phyloP scores from a whole-genome alignment of 164 flowering plant species.

The Chimonanthus praecox region DNA sequence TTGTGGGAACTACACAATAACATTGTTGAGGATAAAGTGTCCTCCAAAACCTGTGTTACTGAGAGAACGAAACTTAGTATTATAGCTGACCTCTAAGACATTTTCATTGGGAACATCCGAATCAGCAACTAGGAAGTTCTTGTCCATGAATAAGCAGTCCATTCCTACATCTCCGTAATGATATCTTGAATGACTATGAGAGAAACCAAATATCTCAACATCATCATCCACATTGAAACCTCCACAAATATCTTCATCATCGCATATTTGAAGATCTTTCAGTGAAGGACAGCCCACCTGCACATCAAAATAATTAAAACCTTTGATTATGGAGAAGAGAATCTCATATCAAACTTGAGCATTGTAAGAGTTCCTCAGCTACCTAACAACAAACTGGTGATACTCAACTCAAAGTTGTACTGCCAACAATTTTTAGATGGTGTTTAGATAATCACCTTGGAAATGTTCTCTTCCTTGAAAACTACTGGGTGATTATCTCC shows the following conservation, averaged over 20 bases:
- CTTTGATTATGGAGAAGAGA: background rate
- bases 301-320: constrained; percentile 3
- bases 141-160: constrained; percentile 40
- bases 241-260: constrained; percentile 31
- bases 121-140: constrained; percentile 34
- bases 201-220: constrained; percentile 35
- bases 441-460: constrained; percentile 28
- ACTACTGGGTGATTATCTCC: constrained; percentile 23
- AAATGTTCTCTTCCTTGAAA: constrained; percentile 17
- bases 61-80: too few species aligned
- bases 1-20: too few species aligned
- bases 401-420: background rate
- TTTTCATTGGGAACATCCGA: constrained; percentile 33
- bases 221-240: constrained; percentile 39
- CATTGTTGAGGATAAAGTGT: too few species aligned
- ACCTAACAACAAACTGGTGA: background rate
- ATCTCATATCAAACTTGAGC: background rate
- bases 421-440: too few species aligned
- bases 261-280: constrained; percentile 30
- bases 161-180: constrained; percentile 29
- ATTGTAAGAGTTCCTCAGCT: background rate
- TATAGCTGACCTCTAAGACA: constrained; percentile 42
- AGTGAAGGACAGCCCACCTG: constrained; percentile 28
- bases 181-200: constrained; percentile 24
- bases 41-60: too few species aligned